phyloP scores from a whole-genome alignment of 805 yeast genomes.

The Wickerhamiella siamensis region DNA sequence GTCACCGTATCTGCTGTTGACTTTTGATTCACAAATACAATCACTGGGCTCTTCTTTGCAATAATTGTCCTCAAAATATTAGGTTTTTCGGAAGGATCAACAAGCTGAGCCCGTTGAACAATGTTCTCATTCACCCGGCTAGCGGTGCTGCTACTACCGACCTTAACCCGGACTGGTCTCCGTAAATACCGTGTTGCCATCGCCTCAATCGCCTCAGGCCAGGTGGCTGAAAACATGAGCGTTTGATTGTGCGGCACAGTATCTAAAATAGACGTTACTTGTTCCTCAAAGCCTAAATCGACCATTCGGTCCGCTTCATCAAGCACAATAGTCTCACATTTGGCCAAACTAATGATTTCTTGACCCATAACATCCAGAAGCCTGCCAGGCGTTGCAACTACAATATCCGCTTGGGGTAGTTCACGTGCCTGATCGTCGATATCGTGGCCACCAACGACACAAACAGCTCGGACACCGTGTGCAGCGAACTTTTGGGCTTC shows the following conservation, averaged over 20 bases:
- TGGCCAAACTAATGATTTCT: conserved; percentile 42
- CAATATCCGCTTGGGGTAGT: conserved; percentile 52
- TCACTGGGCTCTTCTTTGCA: conserved; percentile 36
- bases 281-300: conserved; percentile 84
- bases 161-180: conserved; percentile 46
- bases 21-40: conserved; percentile 70
- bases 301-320: conserved; percentile 97
- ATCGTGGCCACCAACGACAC: conserved; percentile 83
- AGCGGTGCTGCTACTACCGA: conserved; percentile 22
- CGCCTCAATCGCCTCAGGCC: conserved; percentile 59
- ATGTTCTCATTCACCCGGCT: conserved; percentile 31
- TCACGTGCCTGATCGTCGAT: conserved; percentile 56
- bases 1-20: conserved; percentile 56
- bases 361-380: conserved; percentile 66
- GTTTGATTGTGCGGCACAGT: conserved; percentile 47
- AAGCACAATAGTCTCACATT: conserved; percentile 55
- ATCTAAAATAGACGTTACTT: conserved; percentile 46
- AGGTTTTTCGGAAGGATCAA: conserved; percentile 13
- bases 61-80: conserved; percentile 30
- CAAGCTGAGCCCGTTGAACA: conserved; percentile 49
- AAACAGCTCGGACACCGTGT: conserved; percentile 31
- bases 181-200: conserved; percentile 48
- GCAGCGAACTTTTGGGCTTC: conserved; percentile 45
- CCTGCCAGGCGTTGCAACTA: conserved; percentile 93
- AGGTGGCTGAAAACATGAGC: conserved; percentile 90